Base-by-base conservation (phyloP, 176 grass and related monocot species). In the Avena insularis region DNA sequence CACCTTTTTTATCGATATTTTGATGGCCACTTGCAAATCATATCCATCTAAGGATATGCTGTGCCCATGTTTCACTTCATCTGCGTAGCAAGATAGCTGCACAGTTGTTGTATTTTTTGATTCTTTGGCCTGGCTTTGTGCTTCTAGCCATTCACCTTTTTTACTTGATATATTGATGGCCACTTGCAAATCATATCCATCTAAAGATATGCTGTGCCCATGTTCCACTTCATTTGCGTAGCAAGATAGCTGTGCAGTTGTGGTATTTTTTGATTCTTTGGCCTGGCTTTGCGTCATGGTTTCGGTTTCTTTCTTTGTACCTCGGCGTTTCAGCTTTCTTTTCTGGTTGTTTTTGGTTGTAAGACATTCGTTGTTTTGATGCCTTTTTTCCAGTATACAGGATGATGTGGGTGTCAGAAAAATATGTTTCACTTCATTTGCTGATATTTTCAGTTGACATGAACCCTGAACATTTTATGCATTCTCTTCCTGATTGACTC, bases 1-100 rank as follows among this genome's bases (percentile, higher is more conserved):
- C 90, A 59, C 38, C 93, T 90, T 98, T 51, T 95, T 95, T 48
- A 1, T 48, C 81, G 43, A 71, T 95, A 95, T 81, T 93, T 98
- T 79, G 91, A 93, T 36, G 95, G 91, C 11, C 93, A 95, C 84
- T 70, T 98, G 78, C 91, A 98, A 84, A 92, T 95, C 55, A 93
- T 95, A 21, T 98, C 95, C 11, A 92, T 94, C 88, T 93, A 98
- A 95, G 95, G 93, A 92, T 98, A 95, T 71, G 93, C 84, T 94
- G 79, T 81, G 68, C 36, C 19, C 17, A 76, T 76, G 48, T 76
- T 76, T 76, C 23, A 76, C 47, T 76, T 76, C 21, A 31, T 76
- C 9, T 53, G 25, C 23, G 16, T 76, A 76, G 48, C 8, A 54
- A 13, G 14, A 76, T n/a, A n/a, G 48, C 49, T 54, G 14, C 17